Evolutionary conservation across 1,139 yeast species (phyloP).

Genomic region (Saccharomyces hybrid): DNA sequence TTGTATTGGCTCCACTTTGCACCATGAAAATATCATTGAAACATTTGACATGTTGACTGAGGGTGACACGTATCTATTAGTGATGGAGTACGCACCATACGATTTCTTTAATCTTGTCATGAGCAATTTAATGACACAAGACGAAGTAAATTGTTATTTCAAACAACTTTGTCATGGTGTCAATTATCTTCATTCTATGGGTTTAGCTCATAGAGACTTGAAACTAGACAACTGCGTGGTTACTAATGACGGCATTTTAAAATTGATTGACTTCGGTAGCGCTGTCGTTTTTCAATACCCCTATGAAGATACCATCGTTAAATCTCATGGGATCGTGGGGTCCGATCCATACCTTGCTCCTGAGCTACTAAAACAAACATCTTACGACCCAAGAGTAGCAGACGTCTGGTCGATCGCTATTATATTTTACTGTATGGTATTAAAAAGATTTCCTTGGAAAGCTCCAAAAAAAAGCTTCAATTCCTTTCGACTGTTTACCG

Average conservation of each 20-base stretch:
- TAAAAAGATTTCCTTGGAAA: conserved; percentile 74
- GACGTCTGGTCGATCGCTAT: conserved; percentile 78
- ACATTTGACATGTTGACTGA: conserved; percentile 59
- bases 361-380: conserved; percentile 44
- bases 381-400: conserved; percentile 64
- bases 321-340: conserved; percentile 67
- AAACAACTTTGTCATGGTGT: conserved; percentile 61
- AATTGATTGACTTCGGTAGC: conserved; percentile 71
- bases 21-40: conserved; percentile 56
- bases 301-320: conserved; percentile 33
- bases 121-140: conserved; percentile 55
- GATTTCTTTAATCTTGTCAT: conserved; percentile 73
- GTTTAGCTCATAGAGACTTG: conserved; percentile 70
- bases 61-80: conserved; percentile 44
- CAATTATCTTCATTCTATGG: conserved; percentile 52
- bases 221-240: conserved; percentile 76
- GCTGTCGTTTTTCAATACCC: conserved; percentile 55
- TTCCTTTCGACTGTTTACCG: conserved; percentile 39
- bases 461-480: conserved; percentile 52
- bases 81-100: conserved; percentile 69
- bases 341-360: conserved; percentile 79
- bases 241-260: conserved; percentile 49
- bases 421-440: conserved; percentile 65
- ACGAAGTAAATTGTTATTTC: conserved; percentile 61
- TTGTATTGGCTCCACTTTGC: conserved; percentile 52